Base-by-base conservation (phyloP, 192 early-diverging fungal genomes). In the Jimgerdemannia lactiflua region DNA sequence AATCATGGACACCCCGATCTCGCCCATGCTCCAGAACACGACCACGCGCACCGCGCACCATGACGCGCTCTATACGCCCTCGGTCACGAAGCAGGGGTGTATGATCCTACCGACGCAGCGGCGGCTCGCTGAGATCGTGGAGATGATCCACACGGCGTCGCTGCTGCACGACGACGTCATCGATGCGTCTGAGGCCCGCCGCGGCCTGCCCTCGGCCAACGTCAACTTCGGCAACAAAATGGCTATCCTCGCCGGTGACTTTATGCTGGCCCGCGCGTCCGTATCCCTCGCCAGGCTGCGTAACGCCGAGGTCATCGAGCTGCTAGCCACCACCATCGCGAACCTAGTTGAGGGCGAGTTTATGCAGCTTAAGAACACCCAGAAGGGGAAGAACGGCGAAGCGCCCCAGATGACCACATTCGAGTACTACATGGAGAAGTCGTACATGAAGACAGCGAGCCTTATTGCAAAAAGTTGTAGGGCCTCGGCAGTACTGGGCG, bases 111-210 rank as follows among this genome's bases (percentile, higher is more conserved):
- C 94, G 8, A 91, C 95, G 40, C 97, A 99, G 70, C 87, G 94
- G 17, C 91, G 97, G 8, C 86, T 99, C 66, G 96, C 96, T 4
- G 97, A 99, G 82, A 98, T 99, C 70, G 94, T 94, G 0, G 97
- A 99, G 82, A 96, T 99, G 93, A 99, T 99, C 77, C 96, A 99
- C 78, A 99, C 96, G 4, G 94, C 97, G 11, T 95, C 96, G 3
- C 82, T 99, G 9, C 83, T 99, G 8, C 97, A 99, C 80, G 95
- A 99, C 83, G 97, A 99, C 79, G 93, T 96, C 17, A 92, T 96
- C 70, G 81, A 83, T 70, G 79, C 85, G 18, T 88, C 94, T 0
- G 85, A 91, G 64, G 91, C 87, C 4, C 92, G 96, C 42, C 89
- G 96, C 17, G 87, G 87, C 39, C 75, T 92, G 70, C 85, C 92